phyloP scores from a whole-genome alignment of 1,284 basidiomycete species.

The Psilocybe mexicana region DNA sequence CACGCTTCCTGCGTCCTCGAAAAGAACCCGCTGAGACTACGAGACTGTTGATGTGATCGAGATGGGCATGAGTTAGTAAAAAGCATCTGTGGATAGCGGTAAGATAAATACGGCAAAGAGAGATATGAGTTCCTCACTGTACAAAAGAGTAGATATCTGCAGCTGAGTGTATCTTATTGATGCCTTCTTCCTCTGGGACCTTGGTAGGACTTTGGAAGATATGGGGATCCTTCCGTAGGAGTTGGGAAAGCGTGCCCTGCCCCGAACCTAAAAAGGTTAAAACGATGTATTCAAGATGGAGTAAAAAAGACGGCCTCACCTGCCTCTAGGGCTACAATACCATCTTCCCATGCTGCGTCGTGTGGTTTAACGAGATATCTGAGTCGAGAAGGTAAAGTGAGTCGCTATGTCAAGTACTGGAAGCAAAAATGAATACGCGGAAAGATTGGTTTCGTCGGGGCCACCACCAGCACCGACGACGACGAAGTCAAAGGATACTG shows the following conservation, averaged over 20 bases:
- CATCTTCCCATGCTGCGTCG: constrained; percentile 61
- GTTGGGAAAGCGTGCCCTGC: constrained; percentile 58
- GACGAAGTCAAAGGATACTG: constrained; percentile 57
- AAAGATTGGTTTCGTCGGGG: constrained; percentile 73
- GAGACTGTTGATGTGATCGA: constrained; percentile 80
- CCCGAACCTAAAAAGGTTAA: constrained; percentile 56
- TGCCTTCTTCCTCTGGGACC: constrained; percentile 14
- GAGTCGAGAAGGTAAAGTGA: constrained; percentile 4
- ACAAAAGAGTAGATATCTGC: constrained; percentile 61
- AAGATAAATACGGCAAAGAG: constrained; percentile 1
- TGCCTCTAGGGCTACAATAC: constrained; percentile 72
- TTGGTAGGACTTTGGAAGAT: constrained; percentile 44
- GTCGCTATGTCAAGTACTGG: background rate
- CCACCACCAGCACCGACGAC: constrained; percentile 79
- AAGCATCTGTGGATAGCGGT: constrained; percentile 53
- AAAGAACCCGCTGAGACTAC: constrained; percentile 76
- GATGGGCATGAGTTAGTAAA: constrained; percentile 78
- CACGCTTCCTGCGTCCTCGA: constrained; percentile 59
- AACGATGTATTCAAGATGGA: background rate
- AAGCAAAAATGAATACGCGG: constrained; percentile 51
- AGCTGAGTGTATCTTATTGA: constrained; percentile 38
- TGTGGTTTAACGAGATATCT: constrained; percentile 74
- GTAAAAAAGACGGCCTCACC: constrained; percentile 44
- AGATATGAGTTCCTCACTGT: constrained; percentile 37
- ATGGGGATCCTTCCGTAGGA: constrained; percentile 51